Conservation (phyloP, 2,329 filamentous ascomycete species). For the Ophiostoma australiae region DNA sequence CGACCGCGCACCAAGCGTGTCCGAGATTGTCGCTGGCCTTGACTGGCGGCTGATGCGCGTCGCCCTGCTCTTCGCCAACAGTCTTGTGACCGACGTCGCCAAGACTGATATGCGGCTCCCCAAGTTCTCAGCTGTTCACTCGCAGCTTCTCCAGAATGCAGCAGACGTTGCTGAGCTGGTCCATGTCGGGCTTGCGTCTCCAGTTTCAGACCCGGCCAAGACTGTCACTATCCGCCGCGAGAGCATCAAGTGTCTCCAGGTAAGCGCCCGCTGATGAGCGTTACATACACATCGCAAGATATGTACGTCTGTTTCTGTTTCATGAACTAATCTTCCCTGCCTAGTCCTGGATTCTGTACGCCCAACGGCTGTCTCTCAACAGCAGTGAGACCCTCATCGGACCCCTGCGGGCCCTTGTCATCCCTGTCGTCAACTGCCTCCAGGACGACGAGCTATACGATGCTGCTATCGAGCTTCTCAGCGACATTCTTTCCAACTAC, state of each 20-base stretch:
- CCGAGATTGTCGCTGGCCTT: slow-evolving; percentile 44
- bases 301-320: not conserved
- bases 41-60: slow-evolving; percentile 49
- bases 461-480: slow-evolving; percentile 58
- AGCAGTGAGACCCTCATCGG: slow-evolving; percentile 53
- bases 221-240: slow-evolving; percentile 45
- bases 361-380: slow-evolving; percentile 55
- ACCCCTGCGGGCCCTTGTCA: slow-evolving; percentile 56
- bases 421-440: slow-evolving; percentile 57
- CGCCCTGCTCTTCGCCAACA: slow-evolving; percentile 60
- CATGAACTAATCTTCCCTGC: not conserved
- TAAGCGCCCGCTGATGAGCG: slow-evolving; percentile 33
- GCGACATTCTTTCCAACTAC: slow-evolving; percentile 61
- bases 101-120: slow-evolving; percentile 60
- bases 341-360: slow-evolving; percentile 70
- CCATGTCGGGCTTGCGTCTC: slow-evolving; percentile 28
- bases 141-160: slow-evolving; percentile 48
- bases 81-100: slow-evolving; percentile 60
- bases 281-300: not conserved
- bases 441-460: slow-evolving; percentile 55
- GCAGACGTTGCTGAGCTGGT: slow-evolving; percentile 48
- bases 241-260: slow-evolving; percentile 58
- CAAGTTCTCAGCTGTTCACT: slow-evolving; percentile 53
- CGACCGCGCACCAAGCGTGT: slow-evolving; percentile 40
- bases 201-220: slow-evolving; percentile 5